Conservation (phyloP, 176 grass and related monocot genomes). For the Hordeum marinum region DNA sequence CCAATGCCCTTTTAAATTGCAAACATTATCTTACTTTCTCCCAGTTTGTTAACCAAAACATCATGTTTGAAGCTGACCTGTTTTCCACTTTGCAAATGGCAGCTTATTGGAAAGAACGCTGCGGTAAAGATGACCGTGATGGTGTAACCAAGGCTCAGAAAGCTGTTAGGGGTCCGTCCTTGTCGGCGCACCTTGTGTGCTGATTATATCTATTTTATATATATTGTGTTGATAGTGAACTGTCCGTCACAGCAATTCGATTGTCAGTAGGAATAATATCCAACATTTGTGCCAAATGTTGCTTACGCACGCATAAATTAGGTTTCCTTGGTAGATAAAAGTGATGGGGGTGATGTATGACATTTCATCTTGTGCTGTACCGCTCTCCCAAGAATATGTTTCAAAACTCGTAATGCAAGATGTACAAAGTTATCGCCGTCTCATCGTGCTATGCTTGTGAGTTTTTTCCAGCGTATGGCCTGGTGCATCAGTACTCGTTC, state of each 20-base stretch:
- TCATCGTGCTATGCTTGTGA: not conserved
- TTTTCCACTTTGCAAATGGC: not conserved
- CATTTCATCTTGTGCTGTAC: not conserved
- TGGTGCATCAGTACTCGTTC: not conserved
- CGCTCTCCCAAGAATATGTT: not conserved
- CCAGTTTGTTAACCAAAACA: not conserved
- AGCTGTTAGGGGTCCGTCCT: constrained; percentile 25
- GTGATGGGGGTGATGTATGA: not conserved
- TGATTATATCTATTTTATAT: not conserved
- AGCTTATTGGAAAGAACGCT: constrained; percentile 29
- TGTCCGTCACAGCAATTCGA: not conserved
- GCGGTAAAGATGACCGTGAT: not conserved
- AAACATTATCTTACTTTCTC: not conserved
- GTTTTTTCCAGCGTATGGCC: not conserved
- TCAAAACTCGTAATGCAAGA: not conserved
- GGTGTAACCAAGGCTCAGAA: constrained; percentile 34
- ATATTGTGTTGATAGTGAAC: not conserved
- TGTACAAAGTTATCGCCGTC: not conserved
- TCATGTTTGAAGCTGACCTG: not conserved
- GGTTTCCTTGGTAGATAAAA: not conserved
- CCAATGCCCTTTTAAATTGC: not conserved
- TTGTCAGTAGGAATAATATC: not conserved
- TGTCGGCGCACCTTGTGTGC: constrained; percentile 35
- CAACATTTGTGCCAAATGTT: not conserved
- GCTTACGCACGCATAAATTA: not conserved